Evolutionary conservation across 2,329 filamentous ascomycete species (phyloP), one percentile per base, ranked within the genome.

Genomic region (Epicoccum sorghinum): DNA sequence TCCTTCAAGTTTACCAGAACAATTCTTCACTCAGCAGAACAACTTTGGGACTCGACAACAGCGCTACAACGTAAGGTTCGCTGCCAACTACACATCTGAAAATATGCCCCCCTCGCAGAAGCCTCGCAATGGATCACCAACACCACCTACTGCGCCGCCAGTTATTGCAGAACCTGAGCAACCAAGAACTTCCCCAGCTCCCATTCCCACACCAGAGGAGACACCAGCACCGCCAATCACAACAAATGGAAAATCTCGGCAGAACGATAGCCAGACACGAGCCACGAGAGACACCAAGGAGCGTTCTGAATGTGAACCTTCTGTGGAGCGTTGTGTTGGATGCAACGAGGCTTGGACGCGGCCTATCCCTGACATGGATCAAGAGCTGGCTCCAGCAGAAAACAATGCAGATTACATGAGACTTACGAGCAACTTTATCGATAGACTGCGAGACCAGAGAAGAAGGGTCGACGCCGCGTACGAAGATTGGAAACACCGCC

Each of bases 1-100:
- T 7, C 47, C 55, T 1, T 54, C 62, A 30, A 46, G 47, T 24
- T 14, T 51, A 30, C 57, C 29, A 29, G 58, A 43, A 30, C 54
- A 33, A 12, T 48, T 48, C 13, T 47, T 52, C 12, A 49, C 53
- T 13, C 52, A 58, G 13, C 40, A 57, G 37, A 52, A 52, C 47
- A 56, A 38, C 32, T 55, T 37, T n/a, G 52, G 52, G 12, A 58
- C 61, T 13, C 62, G 62, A 27, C 62, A 64, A 38, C 61, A 64
- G 41, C 64, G 64, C 36, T 67, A 64, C 59, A 67, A 67, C 62
- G 64, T 67, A 22, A 61, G 64, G 33, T 67, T 67, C 36, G 62
- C 61, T 29, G 62, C 59, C 9, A 61, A 64, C 32, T 60, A 61
- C 40, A 62, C 60, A 3, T 55, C 57, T 14, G 57, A 58, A 39